Percentiles rank a stretch among this genome's conserved stretches.
These are phyloP conservation scores for Colletotrichum orbiculare DNA, from an alignment of 2,329 filamentous ascomycete genomes.

Conservation along the genomic window DNA sequence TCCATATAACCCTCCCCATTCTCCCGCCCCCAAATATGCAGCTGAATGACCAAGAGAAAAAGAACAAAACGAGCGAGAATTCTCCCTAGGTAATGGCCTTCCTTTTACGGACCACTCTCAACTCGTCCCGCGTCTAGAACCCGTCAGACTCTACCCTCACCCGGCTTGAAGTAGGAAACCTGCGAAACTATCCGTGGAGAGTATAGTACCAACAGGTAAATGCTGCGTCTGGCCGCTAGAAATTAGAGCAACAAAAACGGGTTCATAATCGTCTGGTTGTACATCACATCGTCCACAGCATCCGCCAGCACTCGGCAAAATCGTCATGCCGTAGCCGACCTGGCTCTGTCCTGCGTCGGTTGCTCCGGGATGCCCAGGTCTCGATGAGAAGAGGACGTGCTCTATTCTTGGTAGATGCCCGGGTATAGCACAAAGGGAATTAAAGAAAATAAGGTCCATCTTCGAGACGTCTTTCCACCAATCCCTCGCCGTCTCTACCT, in stretches of 20 bases:
- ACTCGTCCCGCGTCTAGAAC: neutral
- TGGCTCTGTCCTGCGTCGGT: constrained; percentile 13
- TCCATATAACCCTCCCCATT: neutral
- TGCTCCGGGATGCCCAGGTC: constrained; percentile 10
- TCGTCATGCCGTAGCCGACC: no score
- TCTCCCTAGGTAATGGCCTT: neutral
- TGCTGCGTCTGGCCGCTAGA: neutral
- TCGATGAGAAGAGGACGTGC: neutral
- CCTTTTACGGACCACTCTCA: no score
- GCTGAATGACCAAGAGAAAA: no score
- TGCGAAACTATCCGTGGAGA: neutral
- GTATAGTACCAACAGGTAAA: neutral
- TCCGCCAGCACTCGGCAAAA: neutral
- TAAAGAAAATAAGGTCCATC: constrained; percentile 7
- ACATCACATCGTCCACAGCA: neutral
- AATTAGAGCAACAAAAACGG: neutral
- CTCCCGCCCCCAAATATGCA: no score
- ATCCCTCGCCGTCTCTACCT: neutral
- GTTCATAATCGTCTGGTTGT: neutral
- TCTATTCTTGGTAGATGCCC: constrained; percentile 32
- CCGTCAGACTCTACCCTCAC: neutral
- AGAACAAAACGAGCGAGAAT: neutral
- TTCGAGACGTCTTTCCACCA: neutral
- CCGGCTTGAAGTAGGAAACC: neutral
- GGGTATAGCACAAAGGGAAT: constrained; percentile 34